Percentiles rank a stretch among this genome's conserved stretches.
Conservation (phyloP, 2,329 filamentous ascomycete genomes). For the Colletotrichum tamarilloi region DNA sequence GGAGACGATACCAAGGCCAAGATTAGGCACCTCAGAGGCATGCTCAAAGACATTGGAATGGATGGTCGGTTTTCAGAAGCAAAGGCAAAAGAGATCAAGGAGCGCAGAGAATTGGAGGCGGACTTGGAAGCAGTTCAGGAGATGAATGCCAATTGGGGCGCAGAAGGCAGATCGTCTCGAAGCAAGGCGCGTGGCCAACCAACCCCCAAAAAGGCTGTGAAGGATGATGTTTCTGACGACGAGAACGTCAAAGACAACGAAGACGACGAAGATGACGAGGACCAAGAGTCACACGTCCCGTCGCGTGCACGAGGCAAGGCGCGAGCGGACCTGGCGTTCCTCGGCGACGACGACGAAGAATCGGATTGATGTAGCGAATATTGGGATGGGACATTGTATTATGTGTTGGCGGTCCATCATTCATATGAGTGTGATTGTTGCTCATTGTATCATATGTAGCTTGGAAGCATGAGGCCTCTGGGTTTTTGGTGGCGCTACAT, state of each 20-base stretch:
- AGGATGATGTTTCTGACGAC: conserved; percentile 46
- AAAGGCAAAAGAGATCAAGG: conserved; percentile 88
- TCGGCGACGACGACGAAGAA: conserved; percentile 74
- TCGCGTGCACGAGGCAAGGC: conserved; percentile 58
- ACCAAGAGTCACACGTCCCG: conserved; percentile 49
- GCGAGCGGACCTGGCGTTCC: conserved; percentile 70
- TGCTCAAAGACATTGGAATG: conserved; percentile 89
- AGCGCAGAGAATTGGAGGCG: conserved; percentile 82
- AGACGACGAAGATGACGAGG: conserved; percentile 43
- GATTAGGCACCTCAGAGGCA: conserved; percentile 80
- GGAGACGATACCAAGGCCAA: conserved; percentile 79
- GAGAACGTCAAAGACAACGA: conserved; percentile 40
- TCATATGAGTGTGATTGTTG: conserved; percentile 20
- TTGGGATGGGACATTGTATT: neutral
- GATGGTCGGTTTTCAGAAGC: conserved; percentile 86
- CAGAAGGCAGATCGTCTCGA: conserved; percentile 55
- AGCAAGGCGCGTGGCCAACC: conserved; percentile 39
- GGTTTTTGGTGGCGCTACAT: neutral
- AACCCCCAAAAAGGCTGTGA: conserved; percentile 41
- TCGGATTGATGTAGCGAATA: conserved; percentile 57
- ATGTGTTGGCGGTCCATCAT: neutral
- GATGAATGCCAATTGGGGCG: conserved; percentile 83
- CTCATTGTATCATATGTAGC: conserved; percentile 25
- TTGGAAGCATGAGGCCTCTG: neutral
- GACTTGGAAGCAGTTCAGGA: conserved; percentile 89